phyloP scores from a whole-genome alignment of 352 stramenopile genomes.

The Globisporangium mamillatum region DNA sequence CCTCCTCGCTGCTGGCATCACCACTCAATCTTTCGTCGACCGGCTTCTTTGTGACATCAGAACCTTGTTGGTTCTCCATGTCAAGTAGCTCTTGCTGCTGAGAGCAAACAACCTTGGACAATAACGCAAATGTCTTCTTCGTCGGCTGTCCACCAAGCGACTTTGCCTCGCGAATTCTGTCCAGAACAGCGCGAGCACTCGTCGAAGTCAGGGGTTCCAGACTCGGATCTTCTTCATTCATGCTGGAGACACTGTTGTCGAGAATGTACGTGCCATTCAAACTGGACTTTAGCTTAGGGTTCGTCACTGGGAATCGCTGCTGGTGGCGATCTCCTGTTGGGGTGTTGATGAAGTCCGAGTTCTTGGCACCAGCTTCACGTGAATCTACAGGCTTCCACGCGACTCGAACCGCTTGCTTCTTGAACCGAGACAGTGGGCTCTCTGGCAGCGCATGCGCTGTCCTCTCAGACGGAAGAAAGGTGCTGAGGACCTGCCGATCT shows the following conservation, averaged over 20 bases:
- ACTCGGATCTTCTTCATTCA: background rate
- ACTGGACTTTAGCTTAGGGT: background rate
- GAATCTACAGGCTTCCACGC: background rate
- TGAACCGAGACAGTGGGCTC: constrained; percentile 46
- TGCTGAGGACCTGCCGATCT: background rate
- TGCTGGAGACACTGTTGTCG: background rate
- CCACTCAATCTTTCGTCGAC: background rate
- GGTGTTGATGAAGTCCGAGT: background rate
- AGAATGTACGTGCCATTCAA: background rate
- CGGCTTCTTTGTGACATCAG: background rate
- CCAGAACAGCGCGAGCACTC: constrained; percentile 26
- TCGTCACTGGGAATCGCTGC: background rate
- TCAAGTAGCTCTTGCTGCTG: background rate
- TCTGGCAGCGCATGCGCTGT: constrained; percentile 5
- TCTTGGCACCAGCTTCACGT: background rate
- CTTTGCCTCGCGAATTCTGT: constrained; percentile 45
- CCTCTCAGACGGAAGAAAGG: background rate
- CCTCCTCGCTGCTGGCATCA: background rate
- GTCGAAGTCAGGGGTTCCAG: constrained; percentile 2
- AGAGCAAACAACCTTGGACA: background rate
- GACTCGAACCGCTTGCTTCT: constrained; percentile 25
- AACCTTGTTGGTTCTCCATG: background rate
- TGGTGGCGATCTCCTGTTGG: background rate
- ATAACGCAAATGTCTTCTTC: background rate
- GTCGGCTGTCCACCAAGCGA: constrained; percentile 9